Evolutionary conservation across 176 grass and related monocot genomes (phyloP), one percentile per base, ranked within the genome.

Genomic region (bread wheat (Triticum aestivum)): DNA sequence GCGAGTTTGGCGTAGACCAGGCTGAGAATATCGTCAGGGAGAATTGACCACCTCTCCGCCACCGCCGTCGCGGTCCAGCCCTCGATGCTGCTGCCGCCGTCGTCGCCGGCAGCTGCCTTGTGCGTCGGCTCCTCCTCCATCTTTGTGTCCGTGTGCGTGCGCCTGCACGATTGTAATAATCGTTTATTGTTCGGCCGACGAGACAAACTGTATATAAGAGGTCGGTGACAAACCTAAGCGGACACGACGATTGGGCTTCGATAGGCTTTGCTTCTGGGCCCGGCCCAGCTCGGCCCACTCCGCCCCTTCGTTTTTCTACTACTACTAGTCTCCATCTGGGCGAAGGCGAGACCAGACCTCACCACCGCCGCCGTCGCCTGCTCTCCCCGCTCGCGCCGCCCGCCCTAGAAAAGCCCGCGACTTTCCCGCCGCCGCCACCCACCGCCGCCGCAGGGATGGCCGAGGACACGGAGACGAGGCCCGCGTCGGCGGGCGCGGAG

Each of bases 391-490:
- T 21, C 18, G 56, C 49, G 14, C 14, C 49, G 49, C 49, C 54
- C 54, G 54, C 6, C 56, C 7, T 21, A 59, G 56, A 59, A 59
- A 64, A 54, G 27, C 30, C 47, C 8, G 21, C 11, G 77, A 14
- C 75, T 74, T 17, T 30, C 21, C 11, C 59, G 44, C 72, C 24
- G 42, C 77, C 33, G 44, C 65, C 24, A 11, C 11, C 5, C 56
- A 4, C 26, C 11, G 5, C 29, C 62, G 27, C 64, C 64, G 65
- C 6, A 63, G 20, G 8, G 51, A 89, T 89, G 88, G 88, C 78
- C 14, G 89, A 91, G 11, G 89, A 91, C 29, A 51, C 18, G 35
- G 77, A 88, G 79, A 88, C 47, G 82, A 89, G 45, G 89, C 89
- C 79, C 13, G 52, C 79, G 58, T 86, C 67, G 32, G 76, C 84